phyloP scores from a whole-genome alignment of 225 moss, liverwort and hornwort genomes.

The Pseudisothecium myosuroides region DNA sequence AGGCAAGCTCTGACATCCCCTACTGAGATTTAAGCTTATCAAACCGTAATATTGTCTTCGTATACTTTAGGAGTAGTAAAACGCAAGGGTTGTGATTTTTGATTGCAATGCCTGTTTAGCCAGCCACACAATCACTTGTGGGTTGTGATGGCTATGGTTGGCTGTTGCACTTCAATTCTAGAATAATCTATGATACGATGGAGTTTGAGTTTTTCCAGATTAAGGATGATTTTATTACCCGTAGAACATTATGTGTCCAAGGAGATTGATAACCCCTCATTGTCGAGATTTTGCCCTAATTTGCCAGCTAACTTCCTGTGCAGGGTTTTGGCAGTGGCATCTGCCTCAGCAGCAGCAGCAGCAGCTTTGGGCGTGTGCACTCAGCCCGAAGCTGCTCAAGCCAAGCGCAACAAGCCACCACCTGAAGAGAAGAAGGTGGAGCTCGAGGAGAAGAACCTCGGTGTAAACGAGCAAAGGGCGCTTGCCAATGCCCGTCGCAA shows the following conservation, averaged over 20 bases:
- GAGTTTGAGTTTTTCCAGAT: too few relatives aligned
- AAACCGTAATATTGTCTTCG: not conserved
- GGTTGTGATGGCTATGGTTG: not conserved
- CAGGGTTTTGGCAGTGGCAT: conserved; percentile 30
- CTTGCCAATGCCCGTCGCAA: conserved; percentile 81
- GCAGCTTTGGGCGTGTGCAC: conserved; percentile 12
- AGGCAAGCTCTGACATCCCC: not conserved
- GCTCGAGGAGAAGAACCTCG: conserved; percentile 38
- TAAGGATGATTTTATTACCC: not conserved
- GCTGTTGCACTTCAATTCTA: not conserved
- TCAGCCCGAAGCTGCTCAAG: conserved; percentile 44
- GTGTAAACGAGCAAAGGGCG: conserved; percentile 55
- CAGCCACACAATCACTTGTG: not conserved
- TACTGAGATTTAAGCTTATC: not conserved
- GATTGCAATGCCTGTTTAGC: not conserved
- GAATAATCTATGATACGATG: too few relatives aligned
- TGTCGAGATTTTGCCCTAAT: not conserved
- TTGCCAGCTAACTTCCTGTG: not conserved
- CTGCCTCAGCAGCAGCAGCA: conserved; percentile 21
- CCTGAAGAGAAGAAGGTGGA: conserved; percentile 23
- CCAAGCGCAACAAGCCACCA: conserved; percentile 45
- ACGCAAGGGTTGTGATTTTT: too few relatives aligned
- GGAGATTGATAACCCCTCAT: not conserved
- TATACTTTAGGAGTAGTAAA: not conserved
- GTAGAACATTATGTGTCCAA: not conserved